phyloP scores from a whole-genome alignment of 176 grass and related monocot genomes.

The Oryza nivara region DNA sequence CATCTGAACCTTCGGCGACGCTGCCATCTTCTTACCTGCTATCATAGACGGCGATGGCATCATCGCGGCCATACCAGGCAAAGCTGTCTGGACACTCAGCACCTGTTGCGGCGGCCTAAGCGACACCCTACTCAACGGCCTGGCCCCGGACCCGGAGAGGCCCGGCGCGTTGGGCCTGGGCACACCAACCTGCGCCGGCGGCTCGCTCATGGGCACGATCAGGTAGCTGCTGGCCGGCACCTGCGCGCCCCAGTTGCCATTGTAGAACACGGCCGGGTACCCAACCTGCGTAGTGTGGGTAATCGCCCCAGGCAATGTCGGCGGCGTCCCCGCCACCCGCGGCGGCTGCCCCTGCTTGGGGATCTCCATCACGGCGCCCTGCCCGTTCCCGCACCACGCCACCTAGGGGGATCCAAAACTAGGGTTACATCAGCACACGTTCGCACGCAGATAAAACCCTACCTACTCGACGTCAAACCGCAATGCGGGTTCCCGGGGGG shows the following conservation, averaged over 20 bases:
- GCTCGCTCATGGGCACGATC: conserved; percentile 41
- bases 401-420: not conserved
- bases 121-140: conserved; percentile 23
- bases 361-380: conserved; percentile 41
- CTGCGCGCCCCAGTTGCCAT: conserved; percentile 5
- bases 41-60: conserved; percentile 16
- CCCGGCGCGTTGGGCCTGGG: not conserved
- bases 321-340: not conserved
- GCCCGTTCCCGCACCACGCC: not conserved
- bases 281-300: conserved; percentile 23
- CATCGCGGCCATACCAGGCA: not conserved
- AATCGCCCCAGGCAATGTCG: not conserved
- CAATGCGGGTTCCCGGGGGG: conserved; percentile 3
- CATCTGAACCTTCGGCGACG: conserved; percentile 43
- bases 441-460: not conserved
- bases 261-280: conserved; percentile 1
- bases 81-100: conserved; percentile 27
- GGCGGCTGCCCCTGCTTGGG: conserved; percentile 24
- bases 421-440: not conserved
- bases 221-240: conserved; percentile 24
- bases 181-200: conserved; percentile 31
- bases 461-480: not conserved
- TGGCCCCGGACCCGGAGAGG: not conserved
- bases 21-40: conserved; percentile 26
- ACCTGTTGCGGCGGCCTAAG: conserved; percentile 23